These are phyloP conservation scores for Hortiboletus campestris DNA, from an alignment of 768 basidiomycete species.

Conservation along the genomic window DNA sequence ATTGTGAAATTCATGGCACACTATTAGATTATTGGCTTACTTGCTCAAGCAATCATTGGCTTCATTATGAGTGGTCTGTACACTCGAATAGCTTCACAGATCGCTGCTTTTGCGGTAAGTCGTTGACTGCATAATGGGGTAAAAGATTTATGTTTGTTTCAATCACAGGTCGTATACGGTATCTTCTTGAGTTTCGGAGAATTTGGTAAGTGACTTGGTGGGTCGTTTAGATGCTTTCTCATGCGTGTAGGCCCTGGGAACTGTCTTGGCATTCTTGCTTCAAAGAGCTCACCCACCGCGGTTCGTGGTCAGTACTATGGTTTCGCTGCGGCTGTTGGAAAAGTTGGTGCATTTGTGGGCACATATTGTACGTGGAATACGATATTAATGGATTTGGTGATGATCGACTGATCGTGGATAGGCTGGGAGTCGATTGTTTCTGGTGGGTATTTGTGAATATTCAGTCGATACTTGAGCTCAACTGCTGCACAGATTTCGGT, in stretches of 20 bases:
- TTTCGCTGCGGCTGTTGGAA: slow-evolving; percentile 80
- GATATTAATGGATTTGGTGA: neutral
- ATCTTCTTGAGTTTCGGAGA: slow-evolving; percentile 91
- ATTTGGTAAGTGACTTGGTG: slow-evolving; percentile 47
- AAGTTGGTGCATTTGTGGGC: slow-evolving; percentile 80
- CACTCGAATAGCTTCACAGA: slow-evolving; percentile 52
- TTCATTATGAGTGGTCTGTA: slow-evolving; percentile 92
- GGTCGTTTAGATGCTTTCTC: neutral
- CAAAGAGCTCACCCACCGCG: slow-evolving; percentile 84
- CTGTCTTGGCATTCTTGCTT: slow-evolving; percentile 79
- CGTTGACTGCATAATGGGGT: neutral
- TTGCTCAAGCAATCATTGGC: slow-evolving; percentile 69
- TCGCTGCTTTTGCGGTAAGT: slow-evolving; percentile 74
- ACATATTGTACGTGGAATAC: slow-evolving; percentile 61
- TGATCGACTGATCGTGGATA: slow-evolving; percentile 25
- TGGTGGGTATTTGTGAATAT: slow-evolving; percentile 35
- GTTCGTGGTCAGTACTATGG: slow-evolving; percentile 87
- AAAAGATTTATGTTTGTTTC: neutral
- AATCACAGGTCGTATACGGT: slow-evolving; percentile 72
- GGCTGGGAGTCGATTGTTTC: slow-evolving; percentile 67
- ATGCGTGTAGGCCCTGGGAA: slow-evolving; percentile 67
- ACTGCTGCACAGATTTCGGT: slow-evolving; percentile 51
- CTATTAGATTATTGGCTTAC: slow-evolving; percentile 60
- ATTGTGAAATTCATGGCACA: neutral
- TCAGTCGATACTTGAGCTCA: neutral